phyloP scores from a whole-genome alignment of 768 basidiomycete species.

The Xerocomus potaroensis region DNA sequence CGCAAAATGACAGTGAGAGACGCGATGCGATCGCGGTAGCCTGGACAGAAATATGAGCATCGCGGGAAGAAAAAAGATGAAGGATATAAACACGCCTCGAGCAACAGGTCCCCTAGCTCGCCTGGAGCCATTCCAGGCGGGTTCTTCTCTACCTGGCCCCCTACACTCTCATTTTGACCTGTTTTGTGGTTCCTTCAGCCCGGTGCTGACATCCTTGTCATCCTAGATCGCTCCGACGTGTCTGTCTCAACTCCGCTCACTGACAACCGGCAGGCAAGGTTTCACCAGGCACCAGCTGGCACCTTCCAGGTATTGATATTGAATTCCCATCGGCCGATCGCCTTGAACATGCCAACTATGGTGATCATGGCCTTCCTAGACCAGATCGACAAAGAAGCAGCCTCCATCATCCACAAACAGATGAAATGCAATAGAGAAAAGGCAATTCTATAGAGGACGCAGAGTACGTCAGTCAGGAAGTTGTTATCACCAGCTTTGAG shows the following conservation, averaged over 20 bases:
- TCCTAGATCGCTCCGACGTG: no score
- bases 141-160: no score
- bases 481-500: constrained; percentile 94
- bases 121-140: no score
- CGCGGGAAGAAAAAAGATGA: neutral
- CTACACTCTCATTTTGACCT: no score
- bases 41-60: constrained; percentile 32
- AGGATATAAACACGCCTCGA: no score
- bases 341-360: constrained; percentile 88
- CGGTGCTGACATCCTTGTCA: no score
- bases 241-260: no score
- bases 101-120: no score
- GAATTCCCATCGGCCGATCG: constrained; percentile 79
- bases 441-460: constrained; percentile 87
- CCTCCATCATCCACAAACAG: constrained; percentile 90
- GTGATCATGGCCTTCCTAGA: constrained; percentile 91
- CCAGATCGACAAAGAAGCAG: constrained; percentile 87
- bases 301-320: no score
- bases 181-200: no score
- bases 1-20: constrained; percentile 58
- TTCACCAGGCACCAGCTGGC: no score
- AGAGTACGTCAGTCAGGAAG: constrained; percentile 68
- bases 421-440: constrained; percentile 92
- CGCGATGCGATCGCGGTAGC: constrained; percentile 95
- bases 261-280: no score